Evolutionary conservation across 805 yeast species (phyloP), one percentile per base, ranked within the genome.

Genomic region (Clavispora vitiphila): DNA sequence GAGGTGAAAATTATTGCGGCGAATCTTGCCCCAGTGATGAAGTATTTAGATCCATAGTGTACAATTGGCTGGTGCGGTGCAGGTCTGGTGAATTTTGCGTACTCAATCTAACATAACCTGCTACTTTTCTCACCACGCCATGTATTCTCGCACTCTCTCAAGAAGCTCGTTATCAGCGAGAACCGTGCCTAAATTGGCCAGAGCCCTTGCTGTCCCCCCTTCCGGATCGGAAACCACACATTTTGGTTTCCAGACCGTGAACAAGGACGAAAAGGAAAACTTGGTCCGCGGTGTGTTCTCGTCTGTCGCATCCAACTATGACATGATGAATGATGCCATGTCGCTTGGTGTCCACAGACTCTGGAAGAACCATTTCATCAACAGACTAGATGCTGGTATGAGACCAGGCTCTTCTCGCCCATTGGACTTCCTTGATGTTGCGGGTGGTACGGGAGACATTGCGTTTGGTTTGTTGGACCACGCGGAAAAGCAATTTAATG

Each of bases 361-460:
- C 35, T 93, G 99, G 99, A 93, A 93, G 60, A 80, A 78, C 57
- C 96, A 90, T 58, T 84, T 93, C 60, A 89, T 93, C 55, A 75
- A 80, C 53, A 80, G 86, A 51, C 70, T 93, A 42, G 96, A 93
- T 59, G 95, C 97, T 34, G 99, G 99, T 25, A 80, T 80, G 71
- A 77, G 98, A 58, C 91, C 96, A 5, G 95, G 91, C 35, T 77
- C 80, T 11, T 61, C 69, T 11, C 77, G 82, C 50, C 96, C 96
- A 3, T 70, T 93, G 54, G 78, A 81, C 44, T 91, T 93, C 57
- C 74, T 93, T 49, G 99, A 93, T 64, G 98, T 93, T 43, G 99
- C 99, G 21, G 99, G 99, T 45, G 99, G 99, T 19, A 88, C 98
- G 9, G 99, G 99, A 36, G 99, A 93, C 59, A 91, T 93, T 64